phyloP scores from a whole-genome alignment of 371 early-diverging fungal genomes.

The Actinomortierella wolfii region DNA sequence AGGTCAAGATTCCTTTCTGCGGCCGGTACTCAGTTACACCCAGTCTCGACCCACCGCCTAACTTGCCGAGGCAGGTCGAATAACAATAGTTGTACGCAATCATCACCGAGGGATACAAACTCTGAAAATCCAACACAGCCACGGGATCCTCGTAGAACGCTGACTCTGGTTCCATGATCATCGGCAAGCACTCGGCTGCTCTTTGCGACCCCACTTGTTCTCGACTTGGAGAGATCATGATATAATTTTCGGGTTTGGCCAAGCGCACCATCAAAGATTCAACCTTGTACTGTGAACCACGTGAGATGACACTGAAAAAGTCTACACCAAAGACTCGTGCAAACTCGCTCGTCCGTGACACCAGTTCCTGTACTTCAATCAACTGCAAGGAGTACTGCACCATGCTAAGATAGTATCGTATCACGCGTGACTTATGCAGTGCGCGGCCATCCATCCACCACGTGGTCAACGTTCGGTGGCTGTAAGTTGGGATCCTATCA shows the following conservation, averaged over 20 bases:
- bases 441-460: constrained; percentile 64
- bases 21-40: constrained; percentile 52
- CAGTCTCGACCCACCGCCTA: constrained; percentile 49
- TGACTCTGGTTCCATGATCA: constrained; percentile 88
- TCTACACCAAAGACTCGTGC: constrained; percentile 89
- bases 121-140: constrained; percentile 90
- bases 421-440: constrained; percentile 60
- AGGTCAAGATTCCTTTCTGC: constrained; percentile 50
- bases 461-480: constrained; percentile 55
- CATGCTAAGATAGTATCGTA: constrained; percentile 72
- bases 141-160: constrained; percentile 82
- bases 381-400: constrained; percentile 70
- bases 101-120: constrained; percentile 92
- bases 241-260: constrained; percentile 77
- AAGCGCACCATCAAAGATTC: constrained; percentile 88
- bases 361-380: constrained; percentile 70
- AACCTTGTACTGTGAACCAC: constrained; percentile 91
- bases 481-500: constrained; percentile 66
- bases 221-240: constrained; percentile 66
- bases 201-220: constrained; percentile 69
- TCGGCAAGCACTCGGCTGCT: constrained; percentile 82
- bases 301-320: constrained; percentile 81
- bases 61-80: constrained; percentile 83
- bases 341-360: constrained; percentile 81
- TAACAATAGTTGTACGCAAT: constrained; percentile 93